These are phyloP conservation scores for Teratosphaeria nubilosa DNA, from an alignment of 2,329 filamentous ascomycete genomes.

Conservation along the genomic window DNA sequence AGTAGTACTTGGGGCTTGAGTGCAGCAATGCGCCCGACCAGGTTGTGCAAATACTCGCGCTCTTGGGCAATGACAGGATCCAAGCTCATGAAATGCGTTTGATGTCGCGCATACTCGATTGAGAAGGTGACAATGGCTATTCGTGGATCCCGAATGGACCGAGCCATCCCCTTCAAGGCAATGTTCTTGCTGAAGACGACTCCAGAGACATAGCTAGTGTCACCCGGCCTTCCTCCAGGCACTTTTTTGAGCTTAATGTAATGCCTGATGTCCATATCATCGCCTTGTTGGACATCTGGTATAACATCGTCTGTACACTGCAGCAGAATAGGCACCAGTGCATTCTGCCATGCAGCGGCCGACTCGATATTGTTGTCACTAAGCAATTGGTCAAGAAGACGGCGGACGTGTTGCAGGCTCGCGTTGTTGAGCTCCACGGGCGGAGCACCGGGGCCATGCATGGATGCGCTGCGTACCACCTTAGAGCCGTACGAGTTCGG, in stretches of 20 bases:
- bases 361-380: slow-evolving; percentile 66
- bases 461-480: slow-evolving; percentile 65
- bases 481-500: slow-evolving; percentile 18
- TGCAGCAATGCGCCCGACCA: slow-evolving; percentile 83
- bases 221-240: slow-evolving; percentile 75
- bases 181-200: slow-evolving; percentile 97
- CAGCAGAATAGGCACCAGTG: slow-evolving; percentile 78
- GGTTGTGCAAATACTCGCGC: slow-evolving; percentile 80
- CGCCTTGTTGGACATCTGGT: slow-evolving; percentile 78
- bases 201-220: slow-evolving; percentile 93
- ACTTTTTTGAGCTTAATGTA: slow-evolving; percentile 98
- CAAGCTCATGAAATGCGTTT: slow-evolving; percentile 94
- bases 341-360: slow-evolving; percentile 73
- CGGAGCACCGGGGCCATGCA: slow-evolving; percentile 63
- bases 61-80: slow-evolving; percentile 96
- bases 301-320: slow-evolving; percentile 90
- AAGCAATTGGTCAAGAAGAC: slow-evolving; percentile 72
- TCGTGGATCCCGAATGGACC: slow-evolving; percentile 70
- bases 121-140: slow-evolving; percentile 91
- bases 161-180: slow-evolving; percentile 89
- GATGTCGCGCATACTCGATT: slow-evolving; percentile 88
- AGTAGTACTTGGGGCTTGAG: slow-evolving; percentile 76
- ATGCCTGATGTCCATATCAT: slow-evolving; percentile 94
- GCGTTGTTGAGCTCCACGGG: slow-evolving; percentile 78
- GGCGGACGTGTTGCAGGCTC: slow-evolving; percentile 79